Evolutionary conservation across 2,329 filamentous ascomycete genomes (phyloP).

Genomic region (Ceratocystis huliohia): DNA sequence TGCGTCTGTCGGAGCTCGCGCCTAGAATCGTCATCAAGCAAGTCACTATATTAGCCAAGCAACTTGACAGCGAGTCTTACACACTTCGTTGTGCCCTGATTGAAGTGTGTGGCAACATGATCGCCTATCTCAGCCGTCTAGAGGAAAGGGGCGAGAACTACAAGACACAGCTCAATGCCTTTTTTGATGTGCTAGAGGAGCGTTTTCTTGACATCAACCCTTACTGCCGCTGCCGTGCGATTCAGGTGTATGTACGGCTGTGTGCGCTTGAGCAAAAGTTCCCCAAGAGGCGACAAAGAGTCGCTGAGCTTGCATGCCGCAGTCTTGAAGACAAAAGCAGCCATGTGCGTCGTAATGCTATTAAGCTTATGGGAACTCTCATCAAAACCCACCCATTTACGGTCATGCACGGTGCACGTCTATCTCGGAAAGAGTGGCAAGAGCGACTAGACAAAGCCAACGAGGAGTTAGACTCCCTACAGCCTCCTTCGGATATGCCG

Average conservation of each 20-base stretch:
- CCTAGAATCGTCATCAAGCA: conserved; percentile 92
- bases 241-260: conserved; percentile 85
- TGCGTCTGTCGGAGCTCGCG: conserved; percentile 82
- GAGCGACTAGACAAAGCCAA: conserved; percentile 71
- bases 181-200: conserved; percentile 93
- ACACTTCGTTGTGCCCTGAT: conserved; percentile 87
- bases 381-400: conserved; percentile 93
- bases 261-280: conserved; percentile 96
- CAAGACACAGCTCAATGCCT: conserved; percentile 89
- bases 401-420: conserved; percentile 75
- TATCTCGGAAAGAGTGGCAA: conserved; percentile 77
- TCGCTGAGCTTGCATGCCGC: conserved; percentile 71
- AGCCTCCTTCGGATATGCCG: conserved; percentile 61
- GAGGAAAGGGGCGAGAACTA: conserved; percentile 85
- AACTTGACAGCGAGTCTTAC: conserved; percentile 94
- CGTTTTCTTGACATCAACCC: conserved; percentile 94
- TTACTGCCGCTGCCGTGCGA: conserved; percentile 80
- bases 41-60: conserved; percentile 87
- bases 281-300: conserved; percentile 77
- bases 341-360: conserved; percentile 87
- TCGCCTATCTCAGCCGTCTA: conserved; percentile 77
- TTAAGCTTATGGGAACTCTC: conserved; percentile 76
- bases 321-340: conserved; percentile 97
- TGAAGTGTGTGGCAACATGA: conserved; percentile 92
- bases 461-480: conserved; percentile 63